Evolutionary conservation across 1,284 basidiomycete species (phyloP).

Genomic region (Leccinum griseonigrum): DNA sequence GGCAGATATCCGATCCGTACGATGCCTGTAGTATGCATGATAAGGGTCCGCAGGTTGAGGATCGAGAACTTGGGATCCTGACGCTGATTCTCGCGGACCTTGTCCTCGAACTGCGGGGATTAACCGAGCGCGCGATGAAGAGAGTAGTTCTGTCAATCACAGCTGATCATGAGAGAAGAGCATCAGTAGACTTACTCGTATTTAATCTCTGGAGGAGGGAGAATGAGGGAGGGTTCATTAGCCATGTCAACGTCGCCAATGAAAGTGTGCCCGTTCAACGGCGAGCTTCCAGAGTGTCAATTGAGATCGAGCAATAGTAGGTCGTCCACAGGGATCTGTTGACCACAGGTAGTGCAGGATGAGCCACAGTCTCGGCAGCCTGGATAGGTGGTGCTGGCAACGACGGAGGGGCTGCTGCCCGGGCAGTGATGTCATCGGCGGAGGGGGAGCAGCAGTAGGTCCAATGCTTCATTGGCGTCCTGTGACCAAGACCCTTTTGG

Average conservation of each 20-base stretch:
- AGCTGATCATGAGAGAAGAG: no score
- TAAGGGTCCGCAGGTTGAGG: constrained; percentile 92
- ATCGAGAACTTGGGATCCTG: constrained; percentile 96
- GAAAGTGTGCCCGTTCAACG: constrained; percentile 37
- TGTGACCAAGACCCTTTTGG: constrained; percentile 84
- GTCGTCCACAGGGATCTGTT: no score
- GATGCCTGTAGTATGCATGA: constrained; percentile 94
- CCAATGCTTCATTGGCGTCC: constrained; percentile 73
- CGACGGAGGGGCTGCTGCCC: constrained; percentile 62
- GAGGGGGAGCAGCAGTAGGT: constrained; percentile 66
- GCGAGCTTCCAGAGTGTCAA: no score
- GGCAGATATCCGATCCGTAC: constrained; percentile 73
- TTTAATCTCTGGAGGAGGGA: constrained; percentile 91
- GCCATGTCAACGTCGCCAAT: constrained; percentile 41
- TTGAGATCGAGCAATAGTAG: no score
- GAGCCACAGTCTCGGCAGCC: constrained; percentile 36
- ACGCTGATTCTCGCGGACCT: constrained; percentile 92
- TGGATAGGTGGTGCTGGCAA: constrained; percentile 60
- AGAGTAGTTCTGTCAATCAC: constrained; percentile 96
- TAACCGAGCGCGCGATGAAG: constrained; percentile 90
- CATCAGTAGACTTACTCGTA: constrained; percentile 48
- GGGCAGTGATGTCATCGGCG: constrained; percentile 55
- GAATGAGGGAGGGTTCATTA: constrained; percentile 52
- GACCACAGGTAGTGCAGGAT: constrained; percentile 32
- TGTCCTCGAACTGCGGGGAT: constrained; percentile 90